Evolutionary conservation across 768 basidiomycete species (phyloP), one percentile per base, ranked within the genome.

Genomic region (Tubosaeta sp.): DNA sequence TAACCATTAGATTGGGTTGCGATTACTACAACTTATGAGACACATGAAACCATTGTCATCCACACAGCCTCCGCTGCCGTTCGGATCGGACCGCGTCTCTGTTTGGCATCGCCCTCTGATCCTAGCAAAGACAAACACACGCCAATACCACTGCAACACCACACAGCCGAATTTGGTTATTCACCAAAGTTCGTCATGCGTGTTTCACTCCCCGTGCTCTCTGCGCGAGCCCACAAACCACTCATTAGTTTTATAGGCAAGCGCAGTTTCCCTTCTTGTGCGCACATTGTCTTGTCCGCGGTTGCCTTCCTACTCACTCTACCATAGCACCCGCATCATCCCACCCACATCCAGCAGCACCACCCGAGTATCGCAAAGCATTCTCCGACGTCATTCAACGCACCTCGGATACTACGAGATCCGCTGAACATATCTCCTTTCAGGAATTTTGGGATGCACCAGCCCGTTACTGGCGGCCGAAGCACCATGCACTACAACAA

Each of bases 391-490:
- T 76, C 50, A 52, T 74, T 12, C 71, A 69, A 41, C 76, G 69
- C 55, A 46, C 47, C 58, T 67, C 44, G 60, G 69, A 43, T 35
- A 19, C 39, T 33, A 17, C 22, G 13, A 38, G 50, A 19, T 4
- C 47, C 11, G 12, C 48, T 26, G 58, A 54, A 11, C 52, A 59
- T 7, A 34, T 31, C 46, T 60, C 34, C 68, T 76, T 71, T 59
- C 63, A 41, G 60, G 81, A 75, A 38, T 86, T 80, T 64, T 89
- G 88, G 88, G 78, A 88, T 46, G 84, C 82, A 4, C 87, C 88
- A 0, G 61, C 74, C 9, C 73, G 76, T 44, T 74, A 81, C 56
- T 85, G 82, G 83, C 74, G 68, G 47, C 78, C 79, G 13, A 73
- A 68, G 53, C 66, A 72, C 17, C 75, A 74, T 43, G 65, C 78